Conservation (phyloP, 2,329 filamentous ascomycete species). For the Epichloe gansuensis region DNA sequence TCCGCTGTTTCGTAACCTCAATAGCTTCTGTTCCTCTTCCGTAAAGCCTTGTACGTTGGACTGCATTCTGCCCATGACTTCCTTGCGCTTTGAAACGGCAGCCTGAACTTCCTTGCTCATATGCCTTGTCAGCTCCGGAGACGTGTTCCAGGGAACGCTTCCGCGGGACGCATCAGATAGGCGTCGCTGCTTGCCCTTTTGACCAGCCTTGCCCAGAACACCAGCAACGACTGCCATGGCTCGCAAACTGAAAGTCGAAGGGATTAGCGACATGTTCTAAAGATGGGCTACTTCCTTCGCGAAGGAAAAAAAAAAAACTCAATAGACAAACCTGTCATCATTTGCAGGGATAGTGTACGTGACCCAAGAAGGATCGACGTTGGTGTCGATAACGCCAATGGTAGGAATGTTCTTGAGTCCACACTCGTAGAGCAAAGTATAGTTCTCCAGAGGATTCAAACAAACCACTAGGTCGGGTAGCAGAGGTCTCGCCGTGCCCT, state of each 20-base stretch:
- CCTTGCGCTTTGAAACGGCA: constrained; percentile 20
- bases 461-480: constrained; percentile 86
- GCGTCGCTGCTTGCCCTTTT: constrained; percentile 60
- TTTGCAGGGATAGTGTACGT: constrained; percentile 96
- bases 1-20: constrained; percentile 15
- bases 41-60: constrained; percentile 23
- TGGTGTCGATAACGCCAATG: constrained; percentile 88
- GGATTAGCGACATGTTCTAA: background rate
- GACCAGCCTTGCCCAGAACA: constrained; percentile 70
- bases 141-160: constrained; percentile 47
- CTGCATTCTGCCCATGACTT: constrained; percentile 24
- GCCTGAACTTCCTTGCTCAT: constrained; percentile 21
- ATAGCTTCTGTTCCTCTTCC: constrained; percentile 24
- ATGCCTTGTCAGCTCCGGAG: constrained; percentile 28
- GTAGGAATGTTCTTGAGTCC: constrained; percentile 79
- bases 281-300: too few relatives aligned
- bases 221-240: constrained; percentile 71
- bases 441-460: constrained; percentile 87
- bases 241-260: constrained; percentile 48
- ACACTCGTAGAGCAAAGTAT: constrained; percentile 81
- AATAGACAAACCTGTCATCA: constrained; percentile 62
- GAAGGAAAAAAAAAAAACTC: background rate
- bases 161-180: constrained; percentile 49
- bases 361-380: constrained; percentile 83
- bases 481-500: constrained; percentile 50